Conservation (phyloP, 2,329 filamentous ascomycete species). For the Ceratocystis diversiconidia region DNA sequence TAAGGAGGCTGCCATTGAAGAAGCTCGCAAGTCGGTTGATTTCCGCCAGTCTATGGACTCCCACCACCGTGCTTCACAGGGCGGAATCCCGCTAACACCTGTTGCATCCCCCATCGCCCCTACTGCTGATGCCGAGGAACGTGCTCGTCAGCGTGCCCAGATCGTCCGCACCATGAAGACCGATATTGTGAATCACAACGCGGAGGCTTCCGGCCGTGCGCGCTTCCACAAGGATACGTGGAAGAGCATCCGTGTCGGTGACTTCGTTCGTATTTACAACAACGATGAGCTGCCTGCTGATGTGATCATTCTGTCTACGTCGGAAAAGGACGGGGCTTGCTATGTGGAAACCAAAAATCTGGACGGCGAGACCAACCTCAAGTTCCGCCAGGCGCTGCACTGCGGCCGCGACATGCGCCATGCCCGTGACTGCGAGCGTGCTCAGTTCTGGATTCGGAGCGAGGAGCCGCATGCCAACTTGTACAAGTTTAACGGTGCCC, state of each 20-base stretch:
- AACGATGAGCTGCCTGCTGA: conserved; percentile 92
- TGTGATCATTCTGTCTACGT: conserved; percentile 81
- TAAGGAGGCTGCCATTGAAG: conserved; percentile 33
- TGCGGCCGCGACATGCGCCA: conserved; percentile 73
- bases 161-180: conserved; percentile 35
- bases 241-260: conserved; percentile 91
- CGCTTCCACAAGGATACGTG: conserved; percentile 86
- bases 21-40: conserved; percentile 45
- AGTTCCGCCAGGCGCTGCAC: conserved; percentile 81
- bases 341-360: conserved; percentile 98
- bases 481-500: conserved; percentile 84
- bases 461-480: conserved; percentile 85
- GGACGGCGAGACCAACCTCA: conserved; percentile 94
- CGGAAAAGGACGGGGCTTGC: conserved; percentile 84
- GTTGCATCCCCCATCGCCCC: conserved; percentile 38
- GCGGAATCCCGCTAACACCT: conserved; percentile 80
- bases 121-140: conserved; percentile 33
- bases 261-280: conserved; percentile 93
- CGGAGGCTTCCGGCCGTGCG: conserved; percentile 52
- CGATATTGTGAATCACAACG: conserved; percentile 57
- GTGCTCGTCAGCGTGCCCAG: conserved; percentile 23
- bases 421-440: conserved; percentile 79
- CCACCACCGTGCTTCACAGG: conserved; percentile 38
- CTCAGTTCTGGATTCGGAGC: conserved; percentile 78
- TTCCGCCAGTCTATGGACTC: conserved; percentile 31